Conservation (phyloP, 2,329 filamentous ascomycete genomes). For the Emmonsiellopsis sp. region DNA sequence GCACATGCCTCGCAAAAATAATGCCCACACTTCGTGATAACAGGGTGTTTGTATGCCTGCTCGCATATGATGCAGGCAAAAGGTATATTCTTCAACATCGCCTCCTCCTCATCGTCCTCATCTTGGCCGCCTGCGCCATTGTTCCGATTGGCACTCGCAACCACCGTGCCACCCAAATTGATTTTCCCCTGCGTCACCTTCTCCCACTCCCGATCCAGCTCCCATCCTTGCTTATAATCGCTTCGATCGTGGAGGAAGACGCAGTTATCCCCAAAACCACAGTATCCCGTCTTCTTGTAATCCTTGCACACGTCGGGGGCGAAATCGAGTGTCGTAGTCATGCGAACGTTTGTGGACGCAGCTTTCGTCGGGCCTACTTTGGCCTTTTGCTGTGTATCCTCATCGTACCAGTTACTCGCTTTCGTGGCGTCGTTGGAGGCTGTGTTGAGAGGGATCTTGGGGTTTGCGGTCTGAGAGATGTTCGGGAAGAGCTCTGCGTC, state of each 20-base stretch:
- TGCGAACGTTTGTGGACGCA: conserved; percentile 74
- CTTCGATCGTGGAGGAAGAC: conserved; percentile 57
- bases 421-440: conserved; percentile 74
- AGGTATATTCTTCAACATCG: conserved; percentile 70
- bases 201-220: conserved; percentile 92
- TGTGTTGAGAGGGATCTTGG: not conserved
- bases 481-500: conserved; percentile 47
- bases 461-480: conserved; percentile 43
- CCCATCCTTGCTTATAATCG: conserved; percentile 80
- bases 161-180: conserved; percentile 38
- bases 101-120: conserved; percentile 54
- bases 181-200: conserved; percentile 52
- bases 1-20: conserved; percentile 94
- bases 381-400: conserved; percentile 33
- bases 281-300: conserved; percentile 68
- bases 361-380: conserved; percentile 69
- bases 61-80: conserved; percentile 86
- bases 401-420: conserved; percentile 79
- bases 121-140: conserved; percentile 37
- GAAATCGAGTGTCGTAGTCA: conserved; percentile 82
- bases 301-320: conserved; percentile 93
- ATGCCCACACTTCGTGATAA: conserved; percentile 84
- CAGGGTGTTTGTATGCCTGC: conserved; percentile 64
- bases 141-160: conserved; percentile 37
- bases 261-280: conserved; percentile 67